A percentile compares a stretch with the other conserved stretches of the same genome.
Evolutionary conservation across 495 filamentous ascomycete species (phyloP).

Genomic region (Penicillium longicatenatum): DNA sequence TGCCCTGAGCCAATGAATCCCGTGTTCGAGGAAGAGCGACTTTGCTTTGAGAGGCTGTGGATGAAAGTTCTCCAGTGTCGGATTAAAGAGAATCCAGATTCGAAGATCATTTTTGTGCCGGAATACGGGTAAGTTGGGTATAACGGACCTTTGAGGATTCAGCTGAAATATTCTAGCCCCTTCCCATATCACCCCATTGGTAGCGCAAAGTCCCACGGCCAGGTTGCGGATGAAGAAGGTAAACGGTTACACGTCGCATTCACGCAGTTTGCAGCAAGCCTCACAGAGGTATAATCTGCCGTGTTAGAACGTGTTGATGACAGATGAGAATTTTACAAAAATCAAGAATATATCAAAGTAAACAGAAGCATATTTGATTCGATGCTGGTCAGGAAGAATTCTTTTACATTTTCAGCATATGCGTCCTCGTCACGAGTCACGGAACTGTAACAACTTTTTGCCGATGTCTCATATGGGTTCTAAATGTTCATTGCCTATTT

Average conservation of each 20-base stretch:
- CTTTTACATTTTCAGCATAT: no score
- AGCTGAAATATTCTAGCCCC: slow-evolving; percentile 18
- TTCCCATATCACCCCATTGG: slow-evolving; percentile 35
- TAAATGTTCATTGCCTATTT: no score
- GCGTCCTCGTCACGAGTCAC: no score
- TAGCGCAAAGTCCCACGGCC: slow-evolving; percentile 19
- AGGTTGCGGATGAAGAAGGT: slow-evolving; percentile 32
- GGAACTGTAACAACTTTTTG: no score
- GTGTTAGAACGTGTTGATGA: no score
- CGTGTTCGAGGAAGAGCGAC: slow-evolving; percentile 25
- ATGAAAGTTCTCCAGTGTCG: slow-evolving; percentile 19
- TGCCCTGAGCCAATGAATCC: slow-evolving; percentile 30
- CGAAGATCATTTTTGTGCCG: slow-evolving; percentile 27
- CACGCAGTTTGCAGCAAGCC: slow-evolving; percentile 5
- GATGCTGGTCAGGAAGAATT: no score
- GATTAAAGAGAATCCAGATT: slow-evolving; percentile 12
- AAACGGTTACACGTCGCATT: slow-evolving; percentile 24
- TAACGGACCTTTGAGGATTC: neutral
- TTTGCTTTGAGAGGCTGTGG: slow-evolving; percentile 31
- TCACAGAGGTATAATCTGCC: neutral
- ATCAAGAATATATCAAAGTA: no score
- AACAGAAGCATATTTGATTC: no score
- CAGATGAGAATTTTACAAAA: no score
- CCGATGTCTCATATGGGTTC: no score
- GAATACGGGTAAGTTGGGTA: slow-evolving; percentile 30